These are phyloP conservation scores for Acephala macrosclerotiorum DNA, from an alignment of 2,329 filamentous ascomycete genomes.

Conservation along the genomic window DNA sequence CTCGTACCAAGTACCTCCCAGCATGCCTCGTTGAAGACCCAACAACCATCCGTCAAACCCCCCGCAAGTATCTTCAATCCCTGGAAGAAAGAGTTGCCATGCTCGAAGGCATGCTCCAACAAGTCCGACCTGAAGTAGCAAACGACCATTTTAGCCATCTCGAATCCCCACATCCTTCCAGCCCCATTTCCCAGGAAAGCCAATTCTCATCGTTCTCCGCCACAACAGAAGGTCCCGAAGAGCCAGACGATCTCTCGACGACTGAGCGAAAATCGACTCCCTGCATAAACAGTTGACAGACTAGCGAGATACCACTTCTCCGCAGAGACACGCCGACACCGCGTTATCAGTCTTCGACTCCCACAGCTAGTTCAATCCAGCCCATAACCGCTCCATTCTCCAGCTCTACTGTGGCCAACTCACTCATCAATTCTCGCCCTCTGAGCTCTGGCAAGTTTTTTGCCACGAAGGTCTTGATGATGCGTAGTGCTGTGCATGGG, in stretches of 20 bases:
- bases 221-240: conserved; percentile 1
- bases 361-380: not conserved
- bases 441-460: conserved; percentile 9
- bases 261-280: not conserved
- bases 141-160: conserved; percentile 10
- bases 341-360: conserved; percentile 3
- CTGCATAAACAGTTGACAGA: not conserved
- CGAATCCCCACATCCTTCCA: not conserved
- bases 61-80: conserved; percentile 19
- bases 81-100: conserved; percentile 24
- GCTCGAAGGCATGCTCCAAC: conserved; percentile 10
- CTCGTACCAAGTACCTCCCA: not conserved
- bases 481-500: not conserved
- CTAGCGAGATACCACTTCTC: conserved; percentile 2
- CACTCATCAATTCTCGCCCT: not conserved
- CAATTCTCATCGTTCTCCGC: not conserved
- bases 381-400: not conserved
- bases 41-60: conserved; percentile 5
- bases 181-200: conserved; percentile 1
- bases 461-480: not conserved
- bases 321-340: not conserved
- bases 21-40: conserved; percentile 10
- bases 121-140: conserved; percentile 11
- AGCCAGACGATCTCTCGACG: conserved; percentile 30
- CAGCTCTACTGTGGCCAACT: conserved; percentile 4